These are phyloP conservation scores for Tetrahymena borealis DNA, from an alignment of 73 alveolate genomes.

Conservation along the genomic window DNA sequence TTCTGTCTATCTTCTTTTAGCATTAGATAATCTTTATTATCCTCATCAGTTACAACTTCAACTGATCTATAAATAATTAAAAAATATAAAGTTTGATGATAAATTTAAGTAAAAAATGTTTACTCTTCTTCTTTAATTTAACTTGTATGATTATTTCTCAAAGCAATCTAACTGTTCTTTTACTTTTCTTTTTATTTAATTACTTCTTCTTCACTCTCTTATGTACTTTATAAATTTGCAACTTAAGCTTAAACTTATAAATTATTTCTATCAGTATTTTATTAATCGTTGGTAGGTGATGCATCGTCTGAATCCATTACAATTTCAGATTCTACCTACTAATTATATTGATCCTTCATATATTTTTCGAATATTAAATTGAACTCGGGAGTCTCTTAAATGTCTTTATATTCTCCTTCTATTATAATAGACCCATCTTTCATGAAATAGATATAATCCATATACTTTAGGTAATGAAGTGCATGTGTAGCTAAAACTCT, in stretches of 20 bases:
- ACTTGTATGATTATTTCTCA: neutral
- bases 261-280: neutral
- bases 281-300: neutral
- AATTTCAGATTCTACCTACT: neutral
- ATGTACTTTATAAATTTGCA: neutral
- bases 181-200: neutral
- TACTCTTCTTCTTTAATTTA: neutral
- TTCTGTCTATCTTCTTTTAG: neutral
- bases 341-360: neutral
- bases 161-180: neutral
- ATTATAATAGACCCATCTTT: slow-evolving; percentile 62
- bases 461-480: slow-evolving; percentile 65
- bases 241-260: neutral
- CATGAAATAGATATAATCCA: slow-evolving; percentile 77
- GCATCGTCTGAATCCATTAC: neutral
- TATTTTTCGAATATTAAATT: neutral
- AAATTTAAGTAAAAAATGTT: neutral
- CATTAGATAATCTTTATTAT: neutral
- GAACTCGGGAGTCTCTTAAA: neutral
- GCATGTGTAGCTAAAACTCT: slow-evolving; percentile 72
- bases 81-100: too few relatives aligned
- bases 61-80: neutral
- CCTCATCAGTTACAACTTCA: neutral
- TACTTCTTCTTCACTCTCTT: neutral
- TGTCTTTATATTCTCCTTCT: slow-evolving; percentile 47